A percentile compares a stretch with the other conserved stretches of the same genome.
These are phyloP conservation scores for Magnolia changhungtana DNA, from an alignment of 164 flowering plant species.

Conservation along the genomic window DNA sequence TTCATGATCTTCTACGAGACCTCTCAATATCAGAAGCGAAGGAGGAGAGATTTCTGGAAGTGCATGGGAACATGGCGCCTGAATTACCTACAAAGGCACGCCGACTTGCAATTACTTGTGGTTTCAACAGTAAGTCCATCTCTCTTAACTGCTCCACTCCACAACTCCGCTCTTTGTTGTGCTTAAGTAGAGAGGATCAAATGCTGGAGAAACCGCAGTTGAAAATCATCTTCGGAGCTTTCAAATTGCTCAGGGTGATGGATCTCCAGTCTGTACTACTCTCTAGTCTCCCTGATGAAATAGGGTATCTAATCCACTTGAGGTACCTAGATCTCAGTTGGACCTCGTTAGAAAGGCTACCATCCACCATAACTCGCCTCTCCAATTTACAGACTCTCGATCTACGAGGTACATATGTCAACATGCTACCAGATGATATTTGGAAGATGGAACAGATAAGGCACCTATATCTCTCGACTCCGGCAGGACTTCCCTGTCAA, in stretches of 20 bases:
- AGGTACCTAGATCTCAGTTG: neutral
- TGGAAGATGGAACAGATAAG: neutral
- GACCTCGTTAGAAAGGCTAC: no score
- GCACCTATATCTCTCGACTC: no score
- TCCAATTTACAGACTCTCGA: neutral
- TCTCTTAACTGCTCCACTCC: neutral
- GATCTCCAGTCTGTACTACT: no score
- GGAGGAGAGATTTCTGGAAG: neutral
- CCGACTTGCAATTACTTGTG: neutral
- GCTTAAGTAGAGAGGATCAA: neutral
- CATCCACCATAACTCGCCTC: no score
- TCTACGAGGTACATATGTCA: neutral
- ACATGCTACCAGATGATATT: neutral
- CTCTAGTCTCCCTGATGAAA: neutral
- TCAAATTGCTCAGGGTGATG: neutral
- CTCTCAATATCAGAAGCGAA: neutral
- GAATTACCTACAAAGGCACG: neutral
- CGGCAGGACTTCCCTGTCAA: no score
- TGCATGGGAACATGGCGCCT: neutral
- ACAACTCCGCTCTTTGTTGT: neutral
- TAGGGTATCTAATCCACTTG: neutral
- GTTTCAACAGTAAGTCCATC: neutral
- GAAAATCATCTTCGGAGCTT: neutral
- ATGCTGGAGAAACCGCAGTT: neutral
- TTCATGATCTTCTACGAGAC: conserved; percentile 1